Base-by-base conservation (phyloP, 2,329 filamentous ascomycete species). In the Mycocentrospora acerina region DNA sequence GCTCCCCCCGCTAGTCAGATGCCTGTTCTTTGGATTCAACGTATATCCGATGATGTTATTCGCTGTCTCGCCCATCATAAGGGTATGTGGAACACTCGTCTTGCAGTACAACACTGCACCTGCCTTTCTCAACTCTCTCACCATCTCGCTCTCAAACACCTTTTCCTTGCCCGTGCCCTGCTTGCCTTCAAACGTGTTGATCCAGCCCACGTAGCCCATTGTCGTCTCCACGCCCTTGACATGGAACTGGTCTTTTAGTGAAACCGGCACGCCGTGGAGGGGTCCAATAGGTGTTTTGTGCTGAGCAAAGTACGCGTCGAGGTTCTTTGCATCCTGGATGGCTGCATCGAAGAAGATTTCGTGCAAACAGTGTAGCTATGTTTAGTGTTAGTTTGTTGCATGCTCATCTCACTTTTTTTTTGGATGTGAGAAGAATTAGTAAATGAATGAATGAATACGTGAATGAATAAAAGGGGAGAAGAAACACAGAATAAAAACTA, bases 181-280 rank as follows among this genome's bases (percentile, higher is more conserved):
- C 33, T 72, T 68, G 19, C 80, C 81, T 61, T 83, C 69, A 50
- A 82, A 83, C 0, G 78, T 83, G 5, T 73, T 76, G 9, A 84
- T 78, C 80, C 80, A 83, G 11, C 81, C 80, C 8, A 83, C 70
- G 46, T 83, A 85, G 7, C 80, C 81, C 80, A 84, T 73, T 3
- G 57, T 60, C 1, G 71, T 74, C 24, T 74, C 72, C 2, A 73
- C 68, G 26, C 57, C 68, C 29, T 68, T 70, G 45, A 75, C 69
- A 28, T 75, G 73, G 49, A 75, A 75, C 30, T 75, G 72, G 35
- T 76, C 73, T 41, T 75, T 76, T 13, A 76, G 48, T n/a, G 64
- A 70, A 13, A 76, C 54, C 6, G 73, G 73, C 2, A 76, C 54
- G 3, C 73, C 73, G 40, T 76, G 72, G 1, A 76, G 59, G 2